A percentile compares a stretch with the other conserved stretches of the same genome.
Evolutionary conservation across 2,329 filamentous ascomycete genomes (phyloP).

Genomic region (Penicillium sp.): DNA sequence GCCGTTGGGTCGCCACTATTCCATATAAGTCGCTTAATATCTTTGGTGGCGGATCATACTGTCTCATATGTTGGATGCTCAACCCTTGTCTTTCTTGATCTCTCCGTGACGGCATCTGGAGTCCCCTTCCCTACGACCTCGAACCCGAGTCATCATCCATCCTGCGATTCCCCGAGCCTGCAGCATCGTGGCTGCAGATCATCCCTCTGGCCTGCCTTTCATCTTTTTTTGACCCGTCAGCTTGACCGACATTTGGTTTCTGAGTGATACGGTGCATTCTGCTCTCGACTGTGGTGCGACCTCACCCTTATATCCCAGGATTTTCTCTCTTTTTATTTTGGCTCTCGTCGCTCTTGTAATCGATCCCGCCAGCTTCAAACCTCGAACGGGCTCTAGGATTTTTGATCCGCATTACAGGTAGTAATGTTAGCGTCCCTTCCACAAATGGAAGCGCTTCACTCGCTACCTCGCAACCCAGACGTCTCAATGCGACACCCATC

Average conservation of each 20-base stretch:
- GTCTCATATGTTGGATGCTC: not conserved
- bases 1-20: conserved; percentile 21
- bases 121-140: not conserved
- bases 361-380: conserved; percentile 12
- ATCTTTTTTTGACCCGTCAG: conserved; percentile 23
- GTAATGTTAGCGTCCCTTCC: conserved; percentile 40
- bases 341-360: conserved; percentile 15
- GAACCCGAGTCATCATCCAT: not conserved
- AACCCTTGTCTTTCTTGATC: not conserved
- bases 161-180: conserved; percentile 13
- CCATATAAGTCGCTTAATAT: conserved; percentile 2
- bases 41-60: not conserved
- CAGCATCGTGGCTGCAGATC: conserved; percentile 25
- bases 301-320: conserved; percentile 19
- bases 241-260: conserved; percentile 40
- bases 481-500: conserved; percentile 45
- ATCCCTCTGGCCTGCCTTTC: conserved; percentile 22
- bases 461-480: conserved; percentile 31
- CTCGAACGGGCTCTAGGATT: conserved; percentile 4
- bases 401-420: conserved; percentile 14
- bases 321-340: conserved; percentile 18
- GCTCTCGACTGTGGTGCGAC: conserved; percentile 34
- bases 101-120: not conserved
- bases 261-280: conserved; percentile 35
- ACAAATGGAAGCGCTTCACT: conserved; percentile 39